Base-by-base conservation (phyloP, 257 asterid species). In the Rauvolfia tetraphylla region DNA sequence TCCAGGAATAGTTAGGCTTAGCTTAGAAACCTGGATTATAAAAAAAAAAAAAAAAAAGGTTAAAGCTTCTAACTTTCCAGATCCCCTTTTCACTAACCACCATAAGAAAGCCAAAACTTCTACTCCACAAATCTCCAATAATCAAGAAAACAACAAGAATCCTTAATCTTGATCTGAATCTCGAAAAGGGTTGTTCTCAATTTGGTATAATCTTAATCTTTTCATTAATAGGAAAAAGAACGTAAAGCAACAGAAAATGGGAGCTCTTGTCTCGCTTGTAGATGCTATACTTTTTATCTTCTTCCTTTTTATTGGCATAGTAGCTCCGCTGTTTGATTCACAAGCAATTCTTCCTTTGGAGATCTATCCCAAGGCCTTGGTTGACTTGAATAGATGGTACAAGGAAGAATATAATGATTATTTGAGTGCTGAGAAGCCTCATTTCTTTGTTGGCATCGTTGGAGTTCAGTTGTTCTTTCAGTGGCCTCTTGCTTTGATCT, bases 401-500 rank as follows among this genome's bases (percentile, higher is more conserved):
- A 73, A 85, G n/a, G 76, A 78, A 4, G 86, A 90, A 65, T 92
- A 84, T 38, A 91, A 88, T 69, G 98, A 95, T 67, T 92, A 91
- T 56, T 81, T 95, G 85, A 65, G 88, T 8, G 71, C 84, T 2
- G 96, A 92, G 67, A 91, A 89, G 81, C 99, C 98, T 29, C 89
- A 85, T 82, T 95, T 92, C 91, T 95, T 91, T n/a, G 88, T 89
- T 8, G 99, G 95, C 36, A 14, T 91, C 74, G 79, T 95, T 53
- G 90, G 96, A 96, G 49, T 93, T 23, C 96, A 95, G 89, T 94
- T 95, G 17, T 34, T 95, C 54, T 88, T 91, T 79, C 96, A 90
- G 76, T 91, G 98, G 96, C 97, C 97, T 66, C 96, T 95, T 61
- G 87, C 95, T 54, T 33, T 93, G 27, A 82, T 90, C 27, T 82